Percentiles rank a stretch among this genome's conserved stretches.
phyloP scores from a whole-genome alignment of 495 filamentous ascomycete genomes.

The Trichoderma reesei region DNA sequence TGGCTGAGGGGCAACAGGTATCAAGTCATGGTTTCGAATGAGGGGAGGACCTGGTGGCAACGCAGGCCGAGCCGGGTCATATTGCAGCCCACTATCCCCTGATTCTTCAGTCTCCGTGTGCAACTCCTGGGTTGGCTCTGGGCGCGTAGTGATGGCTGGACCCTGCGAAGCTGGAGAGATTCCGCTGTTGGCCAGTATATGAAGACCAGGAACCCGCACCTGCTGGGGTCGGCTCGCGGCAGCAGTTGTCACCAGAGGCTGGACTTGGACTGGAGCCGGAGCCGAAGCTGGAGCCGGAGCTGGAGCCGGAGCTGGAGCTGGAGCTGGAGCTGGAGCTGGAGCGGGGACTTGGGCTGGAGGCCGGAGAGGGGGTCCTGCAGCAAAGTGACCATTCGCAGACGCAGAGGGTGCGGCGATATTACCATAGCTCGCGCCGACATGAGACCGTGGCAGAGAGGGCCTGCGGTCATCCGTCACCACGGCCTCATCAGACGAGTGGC shows the following conservation, averaged over 20 bases:
- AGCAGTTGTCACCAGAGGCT: not conserved
- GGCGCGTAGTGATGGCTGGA: conserved; percentile 23
- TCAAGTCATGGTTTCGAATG: conserved; percentile 41
- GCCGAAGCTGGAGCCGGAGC: not conserved
- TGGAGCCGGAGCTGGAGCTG: not conserved
- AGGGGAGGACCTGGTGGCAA: conserved; percentile 24
- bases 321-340: not conserved
- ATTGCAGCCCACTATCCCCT: not conserved
- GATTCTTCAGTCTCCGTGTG: not conserved
- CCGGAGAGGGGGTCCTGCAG: not conserved
- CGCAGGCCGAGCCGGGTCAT: not conserved
- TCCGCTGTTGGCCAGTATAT: conserved; percentile 6
- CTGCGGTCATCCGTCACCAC: conserved; percentile 8
- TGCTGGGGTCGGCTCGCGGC: conserved; percentile 9
- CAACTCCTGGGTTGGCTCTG: not conserved
- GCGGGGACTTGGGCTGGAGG: not conserved
- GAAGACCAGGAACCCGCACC: conserved; percentile 25
- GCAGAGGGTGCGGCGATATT: not conserved
- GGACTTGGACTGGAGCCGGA: not conserved
- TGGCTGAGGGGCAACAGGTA: conserved; percentile 73
- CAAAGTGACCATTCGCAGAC: not conserved
- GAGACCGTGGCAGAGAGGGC: conserved; percentile 4
- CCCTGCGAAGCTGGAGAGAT: conserved; percentile 12
- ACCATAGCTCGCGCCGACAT: not conserved
- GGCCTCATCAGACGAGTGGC: conserved; percentile 31